Percentiles rank a stretch among this genome's conserved stretches.
These are phyloP conservation scores for Tricholoma flavovirens DNA, from an alignment of 768 basidiomycete genomes.

Conservation along the genomic window DNA sequence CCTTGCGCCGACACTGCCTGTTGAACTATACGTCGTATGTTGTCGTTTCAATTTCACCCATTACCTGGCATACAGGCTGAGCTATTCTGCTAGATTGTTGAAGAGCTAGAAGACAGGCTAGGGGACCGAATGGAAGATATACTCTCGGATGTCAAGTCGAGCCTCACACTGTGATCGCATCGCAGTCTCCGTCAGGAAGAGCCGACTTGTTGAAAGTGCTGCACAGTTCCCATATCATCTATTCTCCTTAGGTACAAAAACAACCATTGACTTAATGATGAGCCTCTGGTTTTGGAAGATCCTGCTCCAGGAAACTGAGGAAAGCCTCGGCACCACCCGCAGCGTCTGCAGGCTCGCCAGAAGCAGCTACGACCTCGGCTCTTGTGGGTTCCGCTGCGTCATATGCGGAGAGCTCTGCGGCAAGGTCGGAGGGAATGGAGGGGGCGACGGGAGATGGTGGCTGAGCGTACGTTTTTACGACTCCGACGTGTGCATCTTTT, in stretches of 20 bases:
- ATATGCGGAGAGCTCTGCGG: conserved; percentile 83
- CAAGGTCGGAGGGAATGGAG: conserved; percentile 73
- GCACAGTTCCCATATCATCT: conserved; percentile 3
- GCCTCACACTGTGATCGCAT: conserved; percentile 17
- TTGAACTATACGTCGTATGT: conserved; percentile 87
- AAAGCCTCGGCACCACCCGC: conserved; percentile 67
- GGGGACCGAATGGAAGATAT: conserved; percentile 66
- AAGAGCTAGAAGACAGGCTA: conserved; percentile 84
- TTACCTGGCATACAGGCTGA: neutral
- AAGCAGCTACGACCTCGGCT: conserved; percentile 28
- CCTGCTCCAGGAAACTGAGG: conserved; percentile 77
- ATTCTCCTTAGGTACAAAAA: conserved; percentile 13
- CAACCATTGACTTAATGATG: conserved; percentile 22
- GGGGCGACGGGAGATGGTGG: conserved; percentile 76
- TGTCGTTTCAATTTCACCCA: neutral
- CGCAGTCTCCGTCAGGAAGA: neutral
- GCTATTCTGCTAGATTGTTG: conserved; percentile 60
- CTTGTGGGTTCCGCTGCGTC: conserved; percentile 71
- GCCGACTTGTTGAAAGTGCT: neutral
- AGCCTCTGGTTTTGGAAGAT: conserved; percentile 32
- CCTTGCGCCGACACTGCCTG: conserved; percentile 71
- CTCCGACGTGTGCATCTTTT: conserved; percentile 85
- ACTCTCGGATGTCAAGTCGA: conserved; percentile 47
- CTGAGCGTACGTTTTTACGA: conserved; percentile 74
- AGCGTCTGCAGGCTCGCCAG: conserved; percentile 33